These are phyloP conservation scores for Pouteria campechiana DNA, from an alignment of 179 eudicot species.

Conservation along the genomic window DNA sequence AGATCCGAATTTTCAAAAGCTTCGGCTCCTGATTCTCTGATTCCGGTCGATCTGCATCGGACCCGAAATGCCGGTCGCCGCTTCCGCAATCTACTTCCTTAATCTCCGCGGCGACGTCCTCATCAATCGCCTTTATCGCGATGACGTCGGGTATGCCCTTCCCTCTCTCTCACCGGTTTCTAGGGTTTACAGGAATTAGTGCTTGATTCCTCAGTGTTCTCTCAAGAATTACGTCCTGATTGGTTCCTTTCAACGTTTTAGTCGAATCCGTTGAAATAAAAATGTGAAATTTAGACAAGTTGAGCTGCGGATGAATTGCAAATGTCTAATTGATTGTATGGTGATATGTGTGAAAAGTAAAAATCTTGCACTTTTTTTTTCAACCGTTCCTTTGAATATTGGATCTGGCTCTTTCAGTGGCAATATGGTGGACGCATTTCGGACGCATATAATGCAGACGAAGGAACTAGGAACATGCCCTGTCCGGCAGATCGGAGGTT, in stretches of 20 bases:
- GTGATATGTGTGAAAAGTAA: background rate
- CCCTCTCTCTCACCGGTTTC: background rate
- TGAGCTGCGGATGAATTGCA: no score
- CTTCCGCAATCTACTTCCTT: conserved; percentile 89
- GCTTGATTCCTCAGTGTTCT: background rate
- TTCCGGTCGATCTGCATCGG: conserved; percentile 22
- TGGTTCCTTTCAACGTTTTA: no score
- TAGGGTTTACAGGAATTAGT: background rate
- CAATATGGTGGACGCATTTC: conserved; percentile 99
- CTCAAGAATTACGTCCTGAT: no score
- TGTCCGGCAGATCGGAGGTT: conserved; percentile 96
- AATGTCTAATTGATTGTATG: no score
- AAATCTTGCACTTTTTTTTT: background rate
- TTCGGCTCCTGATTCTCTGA: no score
- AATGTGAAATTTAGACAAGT: no score
- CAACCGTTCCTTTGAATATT: background rate
- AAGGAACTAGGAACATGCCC: conserved; percentile 99
- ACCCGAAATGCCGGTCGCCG: conserved; percentile 89
- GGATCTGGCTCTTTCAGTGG: conserved; percentile 36
- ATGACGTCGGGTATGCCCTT: conserved; percentile 71
- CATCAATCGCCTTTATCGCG: conserved; percentile 98
- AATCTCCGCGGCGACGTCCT: conserved; percentile 99
- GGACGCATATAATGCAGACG: conserved; percentile 98
- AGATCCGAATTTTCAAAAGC: no score
- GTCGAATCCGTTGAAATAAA: no score